Percentiles rank a stretch among this genome's conserved stretches.
These are phyloP conservation scores for Mediolabrus comicus DNA, from an alignment of 108 stramenopile species.

Conservation along the genomic window DNA sequence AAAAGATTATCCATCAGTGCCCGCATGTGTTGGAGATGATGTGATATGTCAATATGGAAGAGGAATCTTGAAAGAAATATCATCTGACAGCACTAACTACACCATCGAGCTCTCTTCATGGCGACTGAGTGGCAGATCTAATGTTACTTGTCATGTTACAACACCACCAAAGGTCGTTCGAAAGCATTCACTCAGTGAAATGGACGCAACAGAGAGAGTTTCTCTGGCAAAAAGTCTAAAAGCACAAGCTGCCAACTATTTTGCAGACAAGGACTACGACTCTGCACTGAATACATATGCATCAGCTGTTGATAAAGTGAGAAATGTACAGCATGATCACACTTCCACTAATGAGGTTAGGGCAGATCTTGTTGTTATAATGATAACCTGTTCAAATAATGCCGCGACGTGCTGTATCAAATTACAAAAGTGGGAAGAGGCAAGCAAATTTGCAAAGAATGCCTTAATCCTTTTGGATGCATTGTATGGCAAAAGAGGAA, in stretches of 20 bases:
- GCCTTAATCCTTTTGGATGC: constrained; percentile 71
- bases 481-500: constrained; percentile 56
- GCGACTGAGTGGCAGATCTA: constrained; percentile 63
- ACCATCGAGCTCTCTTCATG: constrained; percentile 65
- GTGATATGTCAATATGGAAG: constrained; percentile 66
- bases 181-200: constrained; percentile 56
- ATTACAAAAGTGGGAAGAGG: constrained; percentile 55
- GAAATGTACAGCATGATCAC: constrained; percentile 71
- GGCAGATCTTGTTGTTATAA: constrained; percentile 70
- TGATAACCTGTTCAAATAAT: constrained; percentile 86
- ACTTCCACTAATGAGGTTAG: constrained; percentile 62
- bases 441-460: constrained; percentile 55
- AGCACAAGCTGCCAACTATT: constrained; percentile 43
- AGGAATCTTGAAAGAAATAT: constrained; percentile 46
- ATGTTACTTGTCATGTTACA: constrained; percentile 58
- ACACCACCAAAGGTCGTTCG: constrained; percentile 54
- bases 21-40: constrained; percentile 59
- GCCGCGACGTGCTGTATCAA: constrained; percentile 74
- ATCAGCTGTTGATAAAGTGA: constrained; percentile 69
- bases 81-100: constrained; percentile 12
- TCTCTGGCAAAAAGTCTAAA: constrained; percentile 58
- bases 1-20: constrained; percentile 55
- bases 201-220: constrained; percentile 65
- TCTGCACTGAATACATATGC: constrained; percentile 58
- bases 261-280: constrained; percentile 53